These are phyloP conservation scores for Epithemia pelagica DNA, from an alignment of 108 stramenopile species.

Conservation along the genomic window DNA sequence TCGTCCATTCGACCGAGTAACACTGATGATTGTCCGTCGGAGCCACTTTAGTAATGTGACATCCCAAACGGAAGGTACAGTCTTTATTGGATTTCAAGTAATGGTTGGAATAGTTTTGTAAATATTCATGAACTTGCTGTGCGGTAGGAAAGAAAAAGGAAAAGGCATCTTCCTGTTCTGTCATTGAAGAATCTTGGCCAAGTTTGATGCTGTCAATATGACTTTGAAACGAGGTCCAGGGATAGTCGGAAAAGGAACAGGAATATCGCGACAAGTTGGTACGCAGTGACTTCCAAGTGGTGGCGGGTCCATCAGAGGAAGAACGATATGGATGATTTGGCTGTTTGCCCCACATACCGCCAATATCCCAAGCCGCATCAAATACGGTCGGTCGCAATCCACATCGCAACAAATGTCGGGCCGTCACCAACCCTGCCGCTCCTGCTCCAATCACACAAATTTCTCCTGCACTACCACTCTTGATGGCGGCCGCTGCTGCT, in stretches of 20 bases:
- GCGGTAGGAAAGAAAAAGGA: background rate
- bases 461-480: background rate
- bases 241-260: constrained; percentile 59
- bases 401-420: constrained; percentile 48
- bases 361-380: constrained; percentile 39
- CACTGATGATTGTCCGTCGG: background rate
- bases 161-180: background rate
- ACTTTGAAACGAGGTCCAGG: constrained; percentile 60
- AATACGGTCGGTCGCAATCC: constrained; percentile 37
- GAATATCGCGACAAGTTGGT: constrained; percentile 66
- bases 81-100: background rate
- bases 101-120: constrained; percentile 36
- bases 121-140: constrained; percentile 37
- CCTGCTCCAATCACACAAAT: constrained; percentile 59
- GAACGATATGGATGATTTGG: constrained; percentile 13
- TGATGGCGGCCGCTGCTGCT: background rate
- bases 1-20: constrained; percentile 57
- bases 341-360: constrained; percentile 64
- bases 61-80: constrained; percentile 1
- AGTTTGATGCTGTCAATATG: constrained; percentile 23
- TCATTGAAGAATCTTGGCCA: too few relatives aligned
- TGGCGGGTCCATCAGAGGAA: constrained; percentile 9
- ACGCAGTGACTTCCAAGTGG: constrained; percentile 57
- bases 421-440: constrained; percentile 55
- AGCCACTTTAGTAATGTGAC: background rate